phyloP scores from a whole-genome alignment of 2,329 filamentous ascomycete species.

The Akanthomyces uredinophilus region DNA sequence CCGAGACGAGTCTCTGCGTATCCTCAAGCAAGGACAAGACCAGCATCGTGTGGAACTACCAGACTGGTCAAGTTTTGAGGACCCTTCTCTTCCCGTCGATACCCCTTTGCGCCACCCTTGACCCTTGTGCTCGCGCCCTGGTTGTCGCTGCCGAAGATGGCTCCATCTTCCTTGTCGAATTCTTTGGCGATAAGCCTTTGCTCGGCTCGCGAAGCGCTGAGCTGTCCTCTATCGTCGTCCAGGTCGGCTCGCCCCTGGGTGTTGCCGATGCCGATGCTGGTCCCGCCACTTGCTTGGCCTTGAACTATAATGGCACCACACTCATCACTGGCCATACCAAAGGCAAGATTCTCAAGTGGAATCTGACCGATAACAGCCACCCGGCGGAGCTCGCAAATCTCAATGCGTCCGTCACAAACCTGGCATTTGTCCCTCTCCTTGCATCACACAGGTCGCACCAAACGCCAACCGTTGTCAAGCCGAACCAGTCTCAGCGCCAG shows the following conservation, averaged over 20 bases:
- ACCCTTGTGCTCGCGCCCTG: constrained; percentile 77
- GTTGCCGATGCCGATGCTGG: constrained; percentile 60
- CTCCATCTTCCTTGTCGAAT: constrained; percentile 72
- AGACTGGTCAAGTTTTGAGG: constrained; percentile 67
- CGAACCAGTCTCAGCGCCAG: constrained; percentile 60
- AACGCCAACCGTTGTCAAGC: constrained; percentile 67
- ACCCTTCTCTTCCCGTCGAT: constrained; percentile 75
- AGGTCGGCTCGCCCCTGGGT: constrained; percentile 49
- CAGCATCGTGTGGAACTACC: constrained; percentile 89
- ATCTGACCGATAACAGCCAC: constrained; percentile 65
- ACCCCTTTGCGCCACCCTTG: constrained; percentile 68
- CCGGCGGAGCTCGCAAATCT: constrained; percentile 64
- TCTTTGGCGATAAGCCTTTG: constrained; percentile 53
- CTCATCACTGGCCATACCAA: constrained; percentile 76
- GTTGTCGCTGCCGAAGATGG: constrained; percentile 79
- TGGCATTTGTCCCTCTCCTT: constrained; percentile 64
- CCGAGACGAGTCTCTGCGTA: constrained; percentile 72
- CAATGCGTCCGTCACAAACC: constrained; percentile 76
- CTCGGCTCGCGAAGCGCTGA: constrained; percentile 49
- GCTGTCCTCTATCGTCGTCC: constrained; percentile 53
- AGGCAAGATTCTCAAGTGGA: constrained; percentile 78
- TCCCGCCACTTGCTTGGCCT: constrained; percentile 59
- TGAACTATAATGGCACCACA: constrained; percentile 78
- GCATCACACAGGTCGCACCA: constrained; percentile 32
- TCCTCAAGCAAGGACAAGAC: constrained; percentile 83